Evolutionary conservation across 1,139 yeast species (phyloP), one percentile per base, ranked within the genome.

Genomic region (Debaryomycetaceae sp.): DNA sequence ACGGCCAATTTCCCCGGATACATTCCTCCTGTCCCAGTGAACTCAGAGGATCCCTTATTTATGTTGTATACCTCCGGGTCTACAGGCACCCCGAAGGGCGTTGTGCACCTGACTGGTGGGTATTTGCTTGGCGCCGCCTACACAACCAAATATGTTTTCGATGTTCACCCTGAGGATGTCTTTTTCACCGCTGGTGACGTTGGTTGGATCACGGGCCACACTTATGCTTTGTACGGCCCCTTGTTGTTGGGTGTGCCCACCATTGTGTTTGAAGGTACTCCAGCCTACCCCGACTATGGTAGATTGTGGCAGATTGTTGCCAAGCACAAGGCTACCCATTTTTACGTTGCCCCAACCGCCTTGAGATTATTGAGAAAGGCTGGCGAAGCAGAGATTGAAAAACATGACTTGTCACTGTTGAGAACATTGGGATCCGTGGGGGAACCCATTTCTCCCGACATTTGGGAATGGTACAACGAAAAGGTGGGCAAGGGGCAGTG

Each of bases 201-300:
- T 33, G 98, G 98, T 58, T 91, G 98, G 98, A 91, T 91, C 56
- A 91, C 98, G 25, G 98, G 98, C 48, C 98, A 91, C 63, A 83
- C 97, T 23, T 91, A 91, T 53, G 96, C 95, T 22, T 69, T 89
- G 40, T 91, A 91, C 56, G 97, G 97, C 42, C 97, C 98, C 35
- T 75, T 91, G 49, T 61, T 78, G 31, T 70, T 86, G 36, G 98
- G 98, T 58, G 80, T 86, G 36, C 83, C 97, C 34, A 79, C 96
- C 21, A 78, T 91, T 42, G 86, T 91, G 39, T 91, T 91, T 51
- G 98, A 91, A 68, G 95, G 96, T 42, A 91, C 98, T 15, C 98
- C 98, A 38, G 96, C 96, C 24, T 89, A 85, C 65, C 98, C 98
- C 51, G 86, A 86, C 56, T 89, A 78, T 53, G 94, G 96, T 45